These are phyloP conservation scores for Pythium pyrilobum DNA, from an alignment of 352 stramenopile genomes.

Conservation along the genomic window DNA sequence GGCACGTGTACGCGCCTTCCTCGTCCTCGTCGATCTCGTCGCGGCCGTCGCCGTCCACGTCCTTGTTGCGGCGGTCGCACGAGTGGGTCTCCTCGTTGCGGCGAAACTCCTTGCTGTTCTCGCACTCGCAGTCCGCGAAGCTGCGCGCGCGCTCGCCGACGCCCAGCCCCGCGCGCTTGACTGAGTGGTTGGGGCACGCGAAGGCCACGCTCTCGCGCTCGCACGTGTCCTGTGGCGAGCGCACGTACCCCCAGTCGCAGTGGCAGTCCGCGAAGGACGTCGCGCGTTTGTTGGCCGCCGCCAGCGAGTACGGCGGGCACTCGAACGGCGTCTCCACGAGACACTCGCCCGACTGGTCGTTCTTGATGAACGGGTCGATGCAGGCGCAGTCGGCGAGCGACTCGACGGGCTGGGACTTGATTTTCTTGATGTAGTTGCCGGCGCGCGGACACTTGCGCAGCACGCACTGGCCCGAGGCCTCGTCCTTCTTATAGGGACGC, in stretches of 20 bases:
- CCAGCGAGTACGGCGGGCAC: slow-evolving; percentile 26
- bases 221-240: slow-evolving; percentile 34
- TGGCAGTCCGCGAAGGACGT: slow-evolving; percentile 65
- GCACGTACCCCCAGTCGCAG: slow-evolving; percentile 71
- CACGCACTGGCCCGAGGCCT: slow-evolving; percentile 41
- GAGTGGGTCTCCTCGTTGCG: slow-evolving; percentile 57
- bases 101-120: slow-evolving; percentile 31
- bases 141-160: slow-evolving; percentile 36
- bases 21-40: slow-evolving; percentile 14
- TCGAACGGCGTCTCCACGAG: slow-evolving; percentile 15
- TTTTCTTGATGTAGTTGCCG: slow-evolving; percentile 69
- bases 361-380: slow-evolving; percentile 54
- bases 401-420: slow-evolving; percentile 17
- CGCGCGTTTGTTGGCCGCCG: slow-evolving; percentile 22
- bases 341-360: slow-evolving; percentile 70
- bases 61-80: slow-evolving; percentile 26
- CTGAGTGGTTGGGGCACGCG: slow-evolving; percentile 57
- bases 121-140: slow-evolving; percentile 76
- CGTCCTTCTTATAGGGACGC: slow-evolving; percentile 67
- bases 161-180: slow-evolving; percentile 32
- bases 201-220: slow-evolving; percentile 48
- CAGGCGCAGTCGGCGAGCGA: slow-evolving; percentile 79
- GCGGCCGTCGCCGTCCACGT: slow-evolving; percentile 20
- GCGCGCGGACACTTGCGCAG: slow-evolving; percentile 58
- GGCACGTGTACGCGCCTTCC: slow-evolving; percentile 37